These are phyloP conservation scores for Aspergillus quadricinctus DNA, from an alignment of 2,329 filamentous ascomycete genomes.

Conservation along the genomic window DNA sequence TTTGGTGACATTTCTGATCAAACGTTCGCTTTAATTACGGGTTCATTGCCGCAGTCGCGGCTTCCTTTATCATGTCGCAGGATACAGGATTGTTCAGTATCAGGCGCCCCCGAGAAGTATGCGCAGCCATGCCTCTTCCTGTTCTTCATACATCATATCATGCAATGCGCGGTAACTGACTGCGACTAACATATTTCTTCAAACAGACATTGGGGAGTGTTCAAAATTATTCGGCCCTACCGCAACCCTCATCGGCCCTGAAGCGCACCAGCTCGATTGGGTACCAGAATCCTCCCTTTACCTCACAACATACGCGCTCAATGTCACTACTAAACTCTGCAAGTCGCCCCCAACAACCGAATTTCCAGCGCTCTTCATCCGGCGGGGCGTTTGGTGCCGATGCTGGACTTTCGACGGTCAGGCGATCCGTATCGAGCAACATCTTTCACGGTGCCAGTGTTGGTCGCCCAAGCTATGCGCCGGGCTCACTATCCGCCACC, in stretches of 20 bases:
- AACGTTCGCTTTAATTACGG: not conserved
- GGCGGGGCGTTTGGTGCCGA: conserved; percentile 73
- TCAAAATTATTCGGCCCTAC: conserved; percentile 77
- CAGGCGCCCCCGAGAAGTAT: conserved; percentile 84
- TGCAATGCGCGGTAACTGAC: not conserved
- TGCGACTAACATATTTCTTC: conserved; percentile 15
- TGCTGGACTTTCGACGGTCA: conserved; percentile 74
- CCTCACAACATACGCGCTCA: conserved; percentile 71
- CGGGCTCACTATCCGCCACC: conserved; percentile 51
- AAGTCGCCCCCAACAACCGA: conserved; percentile 75
- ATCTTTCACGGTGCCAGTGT: conserved; percentile 54
- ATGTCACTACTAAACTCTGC: conserved; percentile 85
- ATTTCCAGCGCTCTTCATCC: conserved; percentile 75
- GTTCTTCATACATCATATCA: not conserved
- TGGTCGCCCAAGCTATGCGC: conserved; percentile 69
- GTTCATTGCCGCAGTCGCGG: conserved; percentile 24
- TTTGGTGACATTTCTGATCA: not conserved
- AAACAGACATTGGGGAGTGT: conserved; percentile 73
- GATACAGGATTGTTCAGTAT: conserved; percentile 86
- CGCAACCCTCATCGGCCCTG: conserved; percentile 86
- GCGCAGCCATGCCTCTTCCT: conserved; percentile 23
- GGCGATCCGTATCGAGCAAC: conserved; percentile 72
- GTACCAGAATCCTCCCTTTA: conserved; percentile 59
- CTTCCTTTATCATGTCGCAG: conserved; percentile 65
- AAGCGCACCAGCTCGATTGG: conserved; percentile 83